phyloP scores from a whole-genome alignment of 352 stramenopile species.

The Stephanocyclus meneghinianus region DNA sequence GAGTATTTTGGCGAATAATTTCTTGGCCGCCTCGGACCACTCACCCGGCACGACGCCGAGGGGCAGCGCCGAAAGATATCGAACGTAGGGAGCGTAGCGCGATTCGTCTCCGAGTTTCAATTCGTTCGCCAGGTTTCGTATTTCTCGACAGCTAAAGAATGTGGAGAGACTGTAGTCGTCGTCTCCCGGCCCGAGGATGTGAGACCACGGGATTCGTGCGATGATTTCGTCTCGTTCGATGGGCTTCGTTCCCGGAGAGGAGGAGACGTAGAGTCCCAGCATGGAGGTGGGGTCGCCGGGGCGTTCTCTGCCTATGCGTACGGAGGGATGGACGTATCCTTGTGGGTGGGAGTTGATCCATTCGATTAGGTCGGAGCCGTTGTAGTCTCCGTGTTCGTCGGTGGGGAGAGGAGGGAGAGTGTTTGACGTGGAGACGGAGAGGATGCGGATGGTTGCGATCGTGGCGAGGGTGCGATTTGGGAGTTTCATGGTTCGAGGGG shows the following conservation, averaged over 20 bases:
- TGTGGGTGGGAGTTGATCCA: conserved; percentile 48
- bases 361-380: conserved; percentile 47
- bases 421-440: conserved; percentile 19
- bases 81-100: conserved; percentile 39
- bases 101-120: conserved; percentile 41
- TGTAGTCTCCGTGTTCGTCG: conserved; percentile 55
- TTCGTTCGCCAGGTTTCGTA: conserved; percentile 41
- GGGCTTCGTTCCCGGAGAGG: conserved; percentile 2
- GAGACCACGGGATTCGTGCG: conserved; percentile 44
- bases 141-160: conserved; percentile 37
- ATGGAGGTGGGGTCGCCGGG: conserved; percentile 42
- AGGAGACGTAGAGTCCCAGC: conserved; percentile 40
- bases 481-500: too few species aligned
- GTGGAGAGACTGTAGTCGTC: conserved; percentile 35
- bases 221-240: conserved; percentile 50
- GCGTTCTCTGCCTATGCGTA: conserved; percentile 39
- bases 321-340: conserved; percentile 43
- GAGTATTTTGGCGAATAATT: conserved; percentile 34
- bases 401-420: conserved; percentile 27
- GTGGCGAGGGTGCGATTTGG: too few species aligned
- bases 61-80: conserved; percentile 40
- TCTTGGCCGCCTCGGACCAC: conserved; percentile 33
- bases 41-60: conserved; percentile 38
- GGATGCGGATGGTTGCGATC: conserved; percentile 17
- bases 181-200: conserved; percentile 31